phyloP scores from a whole-genome alignment of 208 protist genomes.

The Leishmania turanica region DNA sequence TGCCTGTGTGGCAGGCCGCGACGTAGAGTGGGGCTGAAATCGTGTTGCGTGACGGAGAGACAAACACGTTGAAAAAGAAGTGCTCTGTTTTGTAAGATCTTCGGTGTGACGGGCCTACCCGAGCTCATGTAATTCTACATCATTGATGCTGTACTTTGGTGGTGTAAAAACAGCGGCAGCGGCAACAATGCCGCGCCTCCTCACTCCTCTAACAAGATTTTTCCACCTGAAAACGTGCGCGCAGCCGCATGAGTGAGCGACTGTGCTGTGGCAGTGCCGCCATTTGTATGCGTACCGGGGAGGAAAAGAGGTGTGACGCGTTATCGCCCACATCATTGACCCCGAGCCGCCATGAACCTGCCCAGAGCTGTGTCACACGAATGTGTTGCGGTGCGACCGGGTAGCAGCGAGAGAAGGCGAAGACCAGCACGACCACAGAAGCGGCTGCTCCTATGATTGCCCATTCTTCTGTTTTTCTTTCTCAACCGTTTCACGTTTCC shows the following conservation, averaged over 20 bases:
- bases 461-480: neutral
- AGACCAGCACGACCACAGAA: neutral
- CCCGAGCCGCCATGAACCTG: neutral
- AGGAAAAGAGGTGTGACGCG: neutral
- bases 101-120: neutral
- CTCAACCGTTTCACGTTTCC: neutral
- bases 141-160: neutral
- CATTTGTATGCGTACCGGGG: neutral
- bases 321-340: neutral
- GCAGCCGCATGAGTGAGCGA: neutral
- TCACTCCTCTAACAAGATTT: neutral
- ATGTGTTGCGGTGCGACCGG: neutral
- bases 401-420: neutral
- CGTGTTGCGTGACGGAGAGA: neutral
- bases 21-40: neutral
- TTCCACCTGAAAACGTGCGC: neutral
- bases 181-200: neutral
- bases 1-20: neutral
- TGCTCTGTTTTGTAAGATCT: neutral
- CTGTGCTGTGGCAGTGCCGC: neutral
- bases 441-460: neutral
- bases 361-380: neutral
- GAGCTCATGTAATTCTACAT: neutral
- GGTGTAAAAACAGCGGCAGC: neutral
- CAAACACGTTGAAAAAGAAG: neutral